Conservation (phyloP, 129 eudicot genomes). For the Saussurea involucrata region DNA sequence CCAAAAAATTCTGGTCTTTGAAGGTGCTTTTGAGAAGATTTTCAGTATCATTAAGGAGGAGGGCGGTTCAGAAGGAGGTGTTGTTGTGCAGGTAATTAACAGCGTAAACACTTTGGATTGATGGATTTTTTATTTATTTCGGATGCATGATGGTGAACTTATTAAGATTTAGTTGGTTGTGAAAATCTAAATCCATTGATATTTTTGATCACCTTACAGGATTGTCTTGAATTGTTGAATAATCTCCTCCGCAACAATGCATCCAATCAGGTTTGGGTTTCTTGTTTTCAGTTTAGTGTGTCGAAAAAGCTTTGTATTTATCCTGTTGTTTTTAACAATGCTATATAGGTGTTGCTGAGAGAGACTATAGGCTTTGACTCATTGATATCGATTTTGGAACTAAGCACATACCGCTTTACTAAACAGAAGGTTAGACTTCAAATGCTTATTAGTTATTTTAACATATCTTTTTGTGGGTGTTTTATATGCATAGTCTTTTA, state of each 20-base stretch:
- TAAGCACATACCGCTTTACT: slow-evolving; percentile 68
- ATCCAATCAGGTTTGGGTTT: slow-evolving; percentile 72
- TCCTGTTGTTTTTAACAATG: slow-evolving; percentile 7
- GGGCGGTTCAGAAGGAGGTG: slow-evolving; percentile 97
- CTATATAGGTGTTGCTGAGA: slow-evolving; percentile 66
- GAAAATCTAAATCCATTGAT: background rate
- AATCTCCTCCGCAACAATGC: slow-evolving; percentile 72
- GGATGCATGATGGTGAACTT: background rate
- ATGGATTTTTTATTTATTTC: background rate
- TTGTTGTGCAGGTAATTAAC: slow-evolving; percentile 76
- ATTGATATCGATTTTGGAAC: slow-evolving; percentile 70
- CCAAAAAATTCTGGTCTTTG: slow-evolving; percentile 91
- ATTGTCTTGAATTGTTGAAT: slow-evolving; percentile 85
- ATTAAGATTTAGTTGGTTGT: background rate
- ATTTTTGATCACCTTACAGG: slow-evolving; percentile 42
- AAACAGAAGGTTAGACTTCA: slow-evolving; percentile 83
- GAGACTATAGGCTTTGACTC: slow-evolving; percentile 92
- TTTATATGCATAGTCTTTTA: background rate
- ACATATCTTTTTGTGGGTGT: background rate
- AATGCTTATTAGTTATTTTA: background rate
- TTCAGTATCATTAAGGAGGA: slow-evolving; percentile 84
- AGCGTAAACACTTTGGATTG: background rate
- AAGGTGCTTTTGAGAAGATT: slow-evolving; percentile 95
- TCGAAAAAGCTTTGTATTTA: background rate
- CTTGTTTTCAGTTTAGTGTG: background rate